Evolutionary conservation across 2,329 filamentous ascomycete species (phyloP), one percentile per base, ranked within the genome.

Genomic region (Aulographum hederae): DNA sequence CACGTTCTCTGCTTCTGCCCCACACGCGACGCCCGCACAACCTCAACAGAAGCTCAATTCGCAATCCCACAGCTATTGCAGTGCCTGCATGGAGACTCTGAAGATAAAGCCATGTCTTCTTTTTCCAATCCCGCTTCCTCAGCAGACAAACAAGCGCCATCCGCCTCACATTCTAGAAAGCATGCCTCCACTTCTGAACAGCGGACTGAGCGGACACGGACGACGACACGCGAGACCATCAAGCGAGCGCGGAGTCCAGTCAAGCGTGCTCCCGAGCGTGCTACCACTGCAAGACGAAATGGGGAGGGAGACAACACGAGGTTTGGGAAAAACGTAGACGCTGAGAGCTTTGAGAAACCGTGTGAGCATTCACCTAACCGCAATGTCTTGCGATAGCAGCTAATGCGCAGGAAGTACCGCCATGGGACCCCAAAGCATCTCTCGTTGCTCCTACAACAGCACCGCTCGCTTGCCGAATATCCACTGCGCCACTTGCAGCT

Each of bases 381-480:
- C 6, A 32, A 32, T 15, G 31, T 31, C 19, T 31, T 12, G 10
- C 10, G 6, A 30, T 31, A 31, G 8, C 31, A 6, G 11, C 10
- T 10, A 12, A 11, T 31, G 13, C 10, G 31, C 18, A 31, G 8
- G 6, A 8, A 12, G 6, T 10, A 32, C 25, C 6, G 27, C 31
- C 18, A 31, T 95, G 89, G 89, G 74, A 72, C 34, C 86, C 89
- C 1, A 69, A 81, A 47, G 86, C 73, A 6, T 75, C 68, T 1
- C 58, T 95, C 15, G 61, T 85, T 36, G 69, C 79, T 30, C 67
- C 71, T 37, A 72, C 71, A 6, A 66, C 67, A 16, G 73, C 73
- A 14, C 86, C 86, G 2, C 59, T 92, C 30, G 80, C 82, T 2
- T 74, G 60, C 35, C 63, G 73, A 41, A 62, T 76, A 36, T 75